Conservation (phyloP, 2,329 filamentous ascomycete species). For the Cephalotrichum gorgonifer region DNA sequence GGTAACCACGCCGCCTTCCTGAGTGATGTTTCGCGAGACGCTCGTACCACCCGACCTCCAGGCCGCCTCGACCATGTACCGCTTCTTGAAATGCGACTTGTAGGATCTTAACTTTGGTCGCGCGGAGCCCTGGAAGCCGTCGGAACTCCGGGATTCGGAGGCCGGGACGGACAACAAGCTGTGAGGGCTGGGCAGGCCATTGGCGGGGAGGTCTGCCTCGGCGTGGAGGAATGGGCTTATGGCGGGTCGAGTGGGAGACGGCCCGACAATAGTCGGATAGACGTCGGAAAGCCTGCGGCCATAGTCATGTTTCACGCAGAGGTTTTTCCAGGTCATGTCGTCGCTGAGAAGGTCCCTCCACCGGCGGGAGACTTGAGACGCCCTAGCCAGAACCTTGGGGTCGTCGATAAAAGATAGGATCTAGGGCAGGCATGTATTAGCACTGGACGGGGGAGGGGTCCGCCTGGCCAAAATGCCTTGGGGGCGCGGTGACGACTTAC, state of each 20-base stretch:
- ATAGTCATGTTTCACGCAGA: conserved; percentile 94
- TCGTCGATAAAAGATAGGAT: conserved; percentile 96
- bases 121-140: conserved; percentile 30
- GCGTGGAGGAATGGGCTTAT: conserved; percentile 1
- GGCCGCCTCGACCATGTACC: conserved; percentile 92
- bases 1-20: conserved; percentile 93
- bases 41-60: conserved; percentile 89
- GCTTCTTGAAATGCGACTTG: conserved; percentile 94
- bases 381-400: conserved; percentile 81
- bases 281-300: conserved; percentile 47
- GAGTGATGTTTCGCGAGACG: conserved; percentile 79
- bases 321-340: conserved; percentile 95
- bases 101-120: conserved; percentile 69
- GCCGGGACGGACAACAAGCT: conserved; percentile 35
- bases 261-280: conserved; percentile 10
- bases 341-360: conserved; percentile 92
- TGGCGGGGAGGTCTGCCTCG: conserved; percentile 1
- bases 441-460: not conserved
- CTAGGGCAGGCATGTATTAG: conserved; percentile 32
- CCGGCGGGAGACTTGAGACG: conserved; percentile 89
- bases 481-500: conserved; percentile 39
- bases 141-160: conserved; percentile 42
- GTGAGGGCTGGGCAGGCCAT: conserved; percentile 16
- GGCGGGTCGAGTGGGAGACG: not conserved
- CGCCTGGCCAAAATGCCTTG: not conserved